Percentiles rank a stretch among this genome's conserved stretches.
Conservation (phyloP, 1,284 basidiomycete species). For the Marasmius tenuissimus region DNA sequence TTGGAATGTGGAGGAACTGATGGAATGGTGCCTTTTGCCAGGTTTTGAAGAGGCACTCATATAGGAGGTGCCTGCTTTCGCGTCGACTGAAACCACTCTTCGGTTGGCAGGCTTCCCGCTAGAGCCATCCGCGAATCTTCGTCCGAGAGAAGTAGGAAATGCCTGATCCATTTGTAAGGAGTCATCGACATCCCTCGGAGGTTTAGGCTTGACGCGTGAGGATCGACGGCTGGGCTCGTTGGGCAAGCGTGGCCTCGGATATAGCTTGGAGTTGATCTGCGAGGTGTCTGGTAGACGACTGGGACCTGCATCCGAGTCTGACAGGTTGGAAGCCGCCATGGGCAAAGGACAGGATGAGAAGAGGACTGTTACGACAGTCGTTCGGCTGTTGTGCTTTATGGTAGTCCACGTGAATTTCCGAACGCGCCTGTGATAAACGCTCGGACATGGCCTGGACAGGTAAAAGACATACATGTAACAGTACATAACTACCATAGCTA, state of each 20-base stretch:
- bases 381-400: too few relatives aligned
- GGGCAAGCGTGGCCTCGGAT: slow-evolving; percentile 6
- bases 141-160: neutral
- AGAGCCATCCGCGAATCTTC: slow-evolving; percentile 2
- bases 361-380: neutral
- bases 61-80: neutral
- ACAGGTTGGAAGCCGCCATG: slow-evolving; percentile 1
- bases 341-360: neutral
- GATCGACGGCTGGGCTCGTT: neutral
- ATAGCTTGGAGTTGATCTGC: neutral
- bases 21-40: neutral
- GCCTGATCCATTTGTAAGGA: neutral
- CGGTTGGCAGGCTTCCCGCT: neutral
- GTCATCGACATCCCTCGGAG: neutral
- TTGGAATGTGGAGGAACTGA: slow-evolving; percentile 5
- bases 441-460: too few relatives aligned
- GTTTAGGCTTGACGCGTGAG: neutral
- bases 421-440: too few relatives aligned
- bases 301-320: slow-evolving; percentile 8
- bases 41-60: neutral
- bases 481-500: too few relatives aligned
- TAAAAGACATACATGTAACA: too few relatives aligned
- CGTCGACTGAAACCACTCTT: slow-evolving; percentile 13
- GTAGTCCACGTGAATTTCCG: neutral
- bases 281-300: neutral